phyloP scores from a whole-genome alignment of 192 early-diverging fungal genomes.

The Backusella tarrabulga region DNA sequence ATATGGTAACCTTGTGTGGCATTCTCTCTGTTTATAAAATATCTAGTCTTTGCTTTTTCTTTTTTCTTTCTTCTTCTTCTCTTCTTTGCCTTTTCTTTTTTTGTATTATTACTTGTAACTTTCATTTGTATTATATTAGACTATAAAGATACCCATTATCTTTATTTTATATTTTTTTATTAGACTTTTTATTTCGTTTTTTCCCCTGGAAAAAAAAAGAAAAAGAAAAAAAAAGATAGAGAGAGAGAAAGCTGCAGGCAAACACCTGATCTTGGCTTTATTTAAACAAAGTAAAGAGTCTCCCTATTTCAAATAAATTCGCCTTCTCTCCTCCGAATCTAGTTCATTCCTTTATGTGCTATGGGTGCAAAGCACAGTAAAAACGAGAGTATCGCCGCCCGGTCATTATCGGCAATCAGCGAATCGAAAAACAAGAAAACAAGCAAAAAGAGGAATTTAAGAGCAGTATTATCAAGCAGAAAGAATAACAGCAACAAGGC shows the following conservation, averaged over 20 bases:
- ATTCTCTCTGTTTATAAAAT: neutral
- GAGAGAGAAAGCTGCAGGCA: neutral
- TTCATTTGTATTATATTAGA: neutral
- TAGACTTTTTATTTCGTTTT: neutral
- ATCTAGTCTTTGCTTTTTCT: neutral
- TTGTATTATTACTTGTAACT: neutral
- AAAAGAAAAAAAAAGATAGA: neutral
- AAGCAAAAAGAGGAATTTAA: neutral
- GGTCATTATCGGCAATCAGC: neutral
- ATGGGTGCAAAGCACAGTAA: slow-evolving; percentile 12
- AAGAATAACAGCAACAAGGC: neutral
- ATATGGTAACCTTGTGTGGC: neutral
- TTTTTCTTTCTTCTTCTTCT: neutral
- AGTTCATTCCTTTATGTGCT: neutral
- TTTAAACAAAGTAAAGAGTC: slow-evolving; percentile 4
- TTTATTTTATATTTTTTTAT: neutral
- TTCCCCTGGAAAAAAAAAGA: neutral
- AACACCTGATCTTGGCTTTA: slow-evolving; percentile 3
- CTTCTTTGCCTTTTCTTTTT: neutral
- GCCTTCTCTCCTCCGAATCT: neutral
- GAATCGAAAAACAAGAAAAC: slow-evolving; percentile 1
- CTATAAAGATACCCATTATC: neutral
- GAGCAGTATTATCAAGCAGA: neutral
- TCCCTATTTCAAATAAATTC: neutral
- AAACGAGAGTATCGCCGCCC: neutral